Evolutionary conservation across 2,329 filamentous ascomycete species (phyloP).

Genomic region (Zarea fungicola): DNA sequence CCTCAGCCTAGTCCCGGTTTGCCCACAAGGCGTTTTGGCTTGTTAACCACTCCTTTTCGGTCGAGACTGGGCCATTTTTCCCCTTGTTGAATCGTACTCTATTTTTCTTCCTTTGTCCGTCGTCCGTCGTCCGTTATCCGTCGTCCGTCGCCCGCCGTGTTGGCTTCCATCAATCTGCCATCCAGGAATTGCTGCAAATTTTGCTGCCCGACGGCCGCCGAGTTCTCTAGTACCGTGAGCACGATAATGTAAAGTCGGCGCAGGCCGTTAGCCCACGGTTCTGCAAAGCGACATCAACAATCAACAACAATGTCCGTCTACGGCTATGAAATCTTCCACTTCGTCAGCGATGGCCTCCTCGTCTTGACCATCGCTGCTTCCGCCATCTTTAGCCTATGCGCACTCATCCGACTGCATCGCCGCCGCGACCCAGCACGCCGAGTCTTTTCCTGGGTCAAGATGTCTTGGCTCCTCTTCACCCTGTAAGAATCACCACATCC

Average conservation of each 20-base stretch:
- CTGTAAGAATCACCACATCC: background rate
- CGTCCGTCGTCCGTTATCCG: too few relatives aligned
- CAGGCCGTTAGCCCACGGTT: slow-evolving; percentile 7
- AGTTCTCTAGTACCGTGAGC: background rate
- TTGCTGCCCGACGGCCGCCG: background rate
- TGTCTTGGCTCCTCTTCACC: slow-evolving; percentile 4
- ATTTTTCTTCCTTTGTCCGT: too few relatives aligned
- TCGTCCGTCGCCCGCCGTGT: too few relatives aligned
- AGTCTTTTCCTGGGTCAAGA: slow-evolving; percentile 13
- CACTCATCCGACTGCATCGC: slow-evolving; percentile 3
- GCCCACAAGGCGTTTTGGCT: background rate
- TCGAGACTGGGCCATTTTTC: too few relatives aligned
- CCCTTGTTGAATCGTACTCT: too few relatives aligned
- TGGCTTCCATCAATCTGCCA: too few relatives aligned
- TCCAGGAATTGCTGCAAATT: too few relatives aligned
- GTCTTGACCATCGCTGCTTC: slow-evolving; percentile 9
- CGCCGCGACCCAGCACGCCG: slow-evolving; percentile 11
- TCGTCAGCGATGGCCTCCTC: slow-evolving; percentile 1
- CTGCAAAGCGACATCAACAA: too few relatives aligned
- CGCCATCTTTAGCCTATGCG: slow-evolving; percentile 8
- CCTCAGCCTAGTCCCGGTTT: background rate
- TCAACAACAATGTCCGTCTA: slow-evolving; percentile 3
- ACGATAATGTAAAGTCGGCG: slow-evolving; percentile 8
- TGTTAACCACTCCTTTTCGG: background rate
- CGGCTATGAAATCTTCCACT: slow-evolving; percentile 12